Percentiles rank a stretch among this genome's conserved stretches.
phyloP scores from a whole-genome alignment of 1,284 basidiomycete species.

The Cryptococcus maquisensis region DNA sequence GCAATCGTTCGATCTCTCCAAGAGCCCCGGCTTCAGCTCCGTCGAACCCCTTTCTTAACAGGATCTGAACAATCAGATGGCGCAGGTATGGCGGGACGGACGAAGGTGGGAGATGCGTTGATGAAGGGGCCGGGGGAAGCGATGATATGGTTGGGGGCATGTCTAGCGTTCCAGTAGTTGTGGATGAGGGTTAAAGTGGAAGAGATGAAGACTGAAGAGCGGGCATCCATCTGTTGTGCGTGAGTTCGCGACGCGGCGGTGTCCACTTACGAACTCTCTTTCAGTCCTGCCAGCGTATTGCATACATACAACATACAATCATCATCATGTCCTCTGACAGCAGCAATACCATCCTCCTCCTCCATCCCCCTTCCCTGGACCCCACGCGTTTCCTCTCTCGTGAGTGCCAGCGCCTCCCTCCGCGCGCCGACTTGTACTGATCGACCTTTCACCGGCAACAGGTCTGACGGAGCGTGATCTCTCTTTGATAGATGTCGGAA shows the following conservation, averaged over 20 bases:
- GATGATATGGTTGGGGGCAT: conserved; percentile 2
- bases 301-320: no score
- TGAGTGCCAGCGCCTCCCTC: conserved; percentile 6
- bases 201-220: neutral
- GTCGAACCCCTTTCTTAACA: conserved; percentile 34
- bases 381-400: conserved; percentile 25
- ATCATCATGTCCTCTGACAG: neutral
- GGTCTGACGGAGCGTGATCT: conserved; percentile 6
- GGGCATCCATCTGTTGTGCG: conserved; percentile 2
- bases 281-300: no score
- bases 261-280: neutral
- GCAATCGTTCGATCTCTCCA: conserved; percentile 37
- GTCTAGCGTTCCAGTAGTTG: neutral
- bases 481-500: neutral
- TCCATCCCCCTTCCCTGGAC: conserved; percentile 19
- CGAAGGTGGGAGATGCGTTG: conserved; percentile 18
- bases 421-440: neutral
- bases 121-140: neutral
- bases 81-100: conserved; percentile 25
- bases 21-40: conserved; percentile 42
- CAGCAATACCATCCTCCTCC: conserved; percentile 24
- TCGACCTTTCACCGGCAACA: neutral
- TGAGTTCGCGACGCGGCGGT: neutral
- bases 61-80: conserved; percentile 25
- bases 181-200: neutral